Percentiles rank a stretch among this genome's conserved stretches.
phyloP scores from a whole-genome alignment of 768 basidiomycete species.

The Lentinula lateritia region DNA sequence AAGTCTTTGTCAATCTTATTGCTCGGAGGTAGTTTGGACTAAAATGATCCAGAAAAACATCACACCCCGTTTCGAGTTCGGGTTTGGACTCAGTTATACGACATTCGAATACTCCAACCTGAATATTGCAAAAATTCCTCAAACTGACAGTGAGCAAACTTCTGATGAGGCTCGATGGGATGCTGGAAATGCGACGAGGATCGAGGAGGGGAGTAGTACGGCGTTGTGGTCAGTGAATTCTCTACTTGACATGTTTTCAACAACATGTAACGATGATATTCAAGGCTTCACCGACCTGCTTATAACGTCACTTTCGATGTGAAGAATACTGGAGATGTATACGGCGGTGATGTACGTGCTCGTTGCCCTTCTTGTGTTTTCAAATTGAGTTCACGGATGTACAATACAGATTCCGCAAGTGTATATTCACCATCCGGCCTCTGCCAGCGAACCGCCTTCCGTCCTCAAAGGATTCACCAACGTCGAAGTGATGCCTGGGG shows the following conservation, averaged over 20 bases:
- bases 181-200: constrained; percentile 48
- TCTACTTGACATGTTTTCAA: background rate
- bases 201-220: constrained; percentile 51
- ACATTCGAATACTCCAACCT: constrained; percentile 68
- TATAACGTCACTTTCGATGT: constrained; percentile 61
- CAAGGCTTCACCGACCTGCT: constrained; percentile 61
- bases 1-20: constrained; percentile 20
- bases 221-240: constrained; percentile 46
- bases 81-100: constrained; percentile 86
- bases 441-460: constrained; percentile 65
- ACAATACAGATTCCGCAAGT: constrained; percentile 59
- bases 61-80: constrained; percentile 82
- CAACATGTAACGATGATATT: background rate
- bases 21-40: background rate
- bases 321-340: constrained; percentile 53
- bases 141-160: constrained; percentile 31
- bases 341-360: constrained; percentile 52
- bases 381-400: background rate
- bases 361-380: background rate
- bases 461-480: constrained; percentile 68
- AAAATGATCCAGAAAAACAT: constrained; percentile 46
- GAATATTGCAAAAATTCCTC: constrained; percentile 34
- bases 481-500: constrained; percentile 41
- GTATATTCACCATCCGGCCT: constrained; percentile 63
- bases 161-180: constrained; percentile 48